A percentile compares a stretch with the other conserved stretches of the same genome.
phyloP scores from a whole-genome alignment of 441 rosid genomes.

The Populus hybrid region DNA sequence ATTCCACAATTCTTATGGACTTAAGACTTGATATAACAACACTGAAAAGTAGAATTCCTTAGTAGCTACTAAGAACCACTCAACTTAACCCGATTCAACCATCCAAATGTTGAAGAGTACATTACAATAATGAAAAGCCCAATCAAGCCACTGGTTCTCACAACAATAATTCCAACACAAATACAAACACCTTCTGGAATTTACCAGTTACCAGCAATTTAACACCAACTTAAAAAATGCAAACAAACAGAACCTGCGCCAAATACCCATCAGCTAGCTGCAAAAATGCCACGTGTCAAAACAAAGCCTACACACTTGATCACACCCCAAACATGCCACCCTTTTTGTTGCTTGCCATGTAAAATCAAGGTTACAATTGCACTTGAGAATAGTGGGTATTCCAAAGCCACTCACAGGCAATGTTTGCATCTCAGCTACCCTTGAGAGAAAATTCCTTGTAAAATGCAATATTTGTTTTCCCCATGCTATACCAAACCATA shows the following conservation, averaged over 20 bases:
- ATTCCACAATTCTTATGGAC: slow-evolving; percentile 8
- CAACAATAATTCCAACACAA: slow-evolving; percentile 9
- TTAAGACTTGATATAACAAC: background rate
- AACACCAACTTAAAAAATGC: slow-evolving; percentile 16
- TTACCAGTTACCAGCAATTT: slow-evolving; percentile 15
- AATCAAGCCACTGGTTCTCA: slow-evolving; percentile 1
- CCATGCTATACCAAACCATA: slow-evolving; percentile 6
- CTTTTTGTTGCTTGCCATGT: background rate
- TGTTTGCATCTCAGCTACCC: slow-evolving; percentile 8
- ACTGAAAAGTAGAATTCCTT: background rate
- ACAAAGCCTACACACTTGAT: slow-evolving; percentile 9
- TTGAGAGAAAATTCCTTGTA: slow-evolving; percentile 6
- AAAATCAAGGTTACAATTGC: slow-evolving; percentile 11
- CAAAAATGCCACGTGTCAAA: slow-evolving; percentile 7
- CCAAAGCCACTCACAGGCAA: slow-evolving; percentile 1
- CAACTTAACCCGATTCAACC: slow-evolving; percentile 5
- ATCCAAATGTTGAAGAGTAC: background rate
- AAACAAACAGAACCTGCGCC: background rate
- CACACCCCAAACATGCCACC: slow-evolving; percentile 8
- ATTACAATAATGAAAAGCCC: background rate
- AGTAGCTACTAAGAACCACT: background rate
- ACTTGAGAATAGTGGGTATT: slow-evolving; percentile 6
- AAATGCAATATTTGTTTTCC: background rate
- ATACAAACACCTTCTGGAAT: slow-evolving; percentile 13
- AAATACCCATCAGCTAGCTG: slow-evolving; percentile 10